A percentile compares a stretch with the other conserved stretches of the same genome.
Conservation (phyloP, 495 filamentous ascomycete species). For the Penicillium silybi region DNA sequence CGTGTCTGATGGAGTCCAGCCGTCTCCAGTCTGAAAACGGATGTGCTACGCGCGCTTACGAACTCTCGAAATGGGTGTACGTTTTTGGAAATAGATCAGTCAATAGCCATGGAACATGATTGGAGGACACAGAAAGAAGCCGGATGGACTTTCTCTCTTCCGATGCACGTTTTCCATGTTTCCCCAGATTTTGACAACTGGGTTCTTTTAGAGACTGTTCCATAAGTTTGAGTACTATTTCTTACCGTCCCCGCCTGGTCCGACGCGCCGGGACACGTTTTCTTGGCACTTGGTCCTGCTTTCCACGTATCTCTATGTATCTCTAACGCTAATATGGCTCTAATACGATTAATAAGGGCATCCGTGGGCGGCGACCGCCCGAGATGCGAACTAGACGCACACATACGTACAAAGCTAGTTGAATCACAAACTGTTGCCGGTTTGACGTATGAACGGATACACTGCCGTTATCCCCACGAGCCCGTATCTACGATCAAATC, state of each 20-base stretch:
- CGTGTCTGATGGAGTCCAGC: background rate
- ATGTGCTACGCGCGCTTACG: conserved; percentile 10
- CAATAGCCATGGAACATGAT: background rate
- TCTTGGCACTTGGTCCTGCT: too few relatives aligned
- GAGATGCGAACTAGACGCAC: background rate
- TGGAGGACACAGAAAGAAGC: background rate
- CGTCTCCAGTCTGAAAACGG: conserved; percentile 2
- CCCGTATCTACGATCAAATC: too few relatives aligned
- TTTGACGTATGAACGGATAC: too few relatives aligned
- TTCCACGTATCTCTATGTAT: background rate
- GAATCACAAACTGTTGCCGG: too few relatives aligned
- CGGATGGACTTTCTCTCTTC: conserved; percentile 7
- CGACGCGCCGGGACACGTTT: background rate
- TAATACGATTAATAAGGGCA: background rate
- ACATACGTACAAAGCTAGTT: background rate
- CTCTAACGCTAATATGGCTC: background rate
- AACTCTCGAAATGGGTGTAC: conserved; percentile 1
- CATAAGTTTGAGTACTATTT: background rate
- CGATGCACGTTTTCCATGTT: background rate
- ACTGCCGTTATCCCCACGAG: too few relatives aligned
- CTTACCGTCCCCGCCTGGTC: background rate
- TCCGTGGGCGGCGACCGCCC: too few relatives aligned
- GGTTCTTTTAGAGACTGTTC: background rate
- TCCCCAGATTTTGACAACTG: background rate
- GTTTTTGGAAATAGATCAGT: conserved; percentile 2